Conservation (phyloP, 2,329 filamentous ascomycete genomes). For the Talaromyces sp. region DNA sequence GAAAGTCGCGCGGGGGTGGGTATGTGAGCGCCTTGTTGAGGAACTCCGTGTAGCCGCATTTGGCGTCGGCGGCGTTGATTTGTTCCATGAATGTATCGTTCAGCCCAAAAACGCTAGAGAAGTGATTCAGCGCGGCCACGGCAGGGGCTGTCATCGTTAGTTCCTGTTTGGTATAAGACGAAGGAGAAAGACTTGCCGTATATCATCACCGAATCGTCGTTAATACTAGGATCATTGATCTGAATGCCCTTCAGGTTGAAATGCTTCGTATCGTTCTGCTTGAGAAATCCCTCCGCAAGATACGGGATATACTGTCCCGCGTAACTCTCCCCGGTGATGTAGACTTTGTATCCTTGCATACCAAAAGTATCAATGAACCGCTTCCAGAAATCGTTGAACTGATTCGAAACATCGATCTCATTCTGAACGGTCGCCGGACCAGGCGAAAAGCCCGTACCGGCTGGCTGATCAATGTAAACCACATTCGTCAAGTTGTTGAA, state of each 20-base stretch:
- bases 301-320: constrained; percentile 68
- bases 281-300: constrained; percentile 69
- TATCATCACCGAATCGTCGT: constrained; percentile 50
- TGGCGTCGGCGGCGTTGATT: constrained; percentile 39
- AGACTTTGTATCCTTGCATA: constrained; percentile 66
- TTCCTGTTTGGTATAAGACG: background rate
- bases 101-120: constrained; percentile 42
- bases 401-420: constrained; percentile 64
- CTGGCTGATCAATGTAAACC: constrained; percentile 66
- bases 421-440: constrained; percentile 62
- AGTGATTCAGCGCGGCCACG: constrained; percentile 42
- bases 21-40: constrained; percentile 55
- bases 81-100: constrained; percentile 43
- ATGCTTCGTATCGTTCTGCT: constrained; percentile 62
- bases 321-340: constrained; percentile 70
- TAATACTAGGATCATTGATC: constrained; percentile 70
- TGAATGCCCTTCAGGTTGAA: constrained; percentile 61
- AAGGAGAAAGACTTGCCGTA: constrained; percentile 37
- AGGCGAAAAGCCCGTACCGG: constrained; percentile 58
- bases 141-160: constrained; percentile 30
- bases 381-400: constrained; percentile 68
- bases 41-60: constrained; percentile 47
- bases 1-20: constrained; percentile 58
- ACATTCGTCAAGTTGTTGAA: constrained; percentile 62
- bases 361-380: constrained; percentile 55